phyloP scores from a whole-genome alignment of 345 rosid species.

The Aethionema arabicum region DNA sequence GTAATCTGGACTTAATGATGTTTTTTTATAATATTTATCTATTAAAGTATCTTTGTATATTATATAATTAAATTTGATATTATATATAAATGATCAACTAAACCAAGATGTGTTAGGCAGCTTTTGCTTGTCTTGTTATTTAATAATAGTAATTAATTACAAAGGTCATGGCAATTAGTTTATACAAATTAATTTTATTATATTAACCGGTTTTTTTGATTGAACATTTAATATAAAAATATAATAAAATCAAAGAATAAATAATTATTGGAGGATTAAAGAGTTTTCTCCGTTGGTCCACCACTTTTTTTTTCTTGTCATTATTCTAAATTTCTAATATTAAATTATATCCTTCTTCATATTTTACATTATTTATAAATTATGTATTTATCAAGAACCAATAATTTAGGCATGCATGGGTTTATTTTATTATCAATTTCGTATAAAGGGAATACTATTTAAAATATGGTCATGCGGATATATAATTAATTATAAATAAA shows the following conservation, averaged over 20 bases:
- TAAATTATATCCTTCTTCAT: slow-evolving; percentile 20
- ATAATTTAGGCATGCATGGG: slow-evolving; percentile 28
- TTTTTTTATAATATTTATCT: too few species aligned
- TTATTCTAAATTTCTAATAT: slow-evolving; percentile 1
- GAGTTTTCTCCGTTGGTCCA: slow-evolving; percentile 2
- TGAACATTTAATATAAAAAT: too few species aligned
- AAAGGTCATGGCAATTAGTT: slow-evolving; percentile 28
- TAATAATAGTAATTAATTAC: slow-evolving; percentile 28
- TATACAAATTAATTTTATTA: slow-evolving; percentile 25
- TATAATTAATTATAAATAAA: slow-evolving; percentile 1
- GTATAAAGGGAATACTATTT: neutral
- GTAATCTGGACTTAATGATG: too few species aligned
- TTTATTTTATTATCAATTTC: slow-evolving; percentile 23
- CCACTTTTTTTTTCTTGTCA: slow-evolving; percentile 4
- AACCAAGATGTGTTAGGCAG: slow-evolving; percentile 37
- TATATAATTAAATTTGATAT: too few species aligned
- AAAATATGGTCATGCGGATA: slow-evolving; percentile 20
- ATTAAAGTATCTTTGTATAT: too few species aligned
- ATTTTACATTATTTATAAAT: neutral
- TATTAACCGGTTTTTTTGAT: too few species aligned
- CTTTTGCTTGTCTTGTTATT: slow-evolving; percentile 35
- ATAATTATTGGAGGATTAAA: slow-evolving; percentile 13
- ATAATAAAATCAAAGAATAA: too few species aligned
- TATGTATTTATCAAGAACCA: neutral
- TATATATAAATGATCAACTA: neutral